A percentile compares a stretch with the other conserved stretches of the same genome.
Conservation (phyloP, 495 filamentous ascomycete genomes). For the Penicillium pancosmium region DNA sequence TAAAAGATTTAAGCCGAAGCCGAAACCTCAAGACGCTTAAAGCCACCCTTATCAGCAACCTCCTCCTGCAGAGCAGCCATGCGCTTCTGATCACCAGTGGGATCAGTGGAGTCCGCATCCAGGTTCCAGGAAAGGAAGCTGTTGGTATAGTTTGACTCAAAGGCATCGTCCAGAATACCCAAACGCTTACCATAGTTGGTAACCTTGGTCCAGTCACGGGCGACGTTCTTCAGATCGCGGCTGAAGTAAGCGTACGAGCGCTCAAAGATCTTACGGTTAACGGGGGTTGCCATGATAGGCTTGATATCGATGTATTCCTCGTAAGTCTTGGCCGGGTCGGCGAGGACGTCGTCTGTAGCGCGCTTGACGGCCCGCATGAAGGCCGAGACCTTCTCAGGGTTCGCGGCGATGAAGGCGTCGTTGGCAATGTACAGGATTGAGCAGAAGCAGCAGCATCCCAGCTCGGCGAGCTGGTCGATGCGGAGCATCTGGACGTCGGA, state of each 20-base stretch:
- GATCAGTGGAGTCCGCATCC: slow-evolving; percentile 61
- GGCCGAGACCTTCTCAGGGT: slow-evolving; percentile 58
- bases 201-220: slow-evolving; percentile 70
- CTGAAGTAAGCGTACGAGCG: slow-evolving; percentile 72
- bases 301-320: slow-evolving; percentile 69
- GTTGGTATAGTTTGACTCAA: slow-evolving; percentile 71
- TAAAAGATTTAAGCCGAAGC: slow-evolving; percentile 29
- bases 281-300: slow-evolving; percentile 63
- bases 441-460: slow-evolving; percentile 78
- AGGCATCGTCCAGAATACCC: slow-evolving; percentile 57
- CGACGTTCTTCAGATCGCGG: slow-evolving; percentile 69
- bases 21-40: slow-evolving; percentile 40
- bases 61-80: slow-evolving; percentile 63
- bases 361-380: slow-evolving; percentile 68
- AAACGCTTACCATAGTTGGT: slow-evolving; percentile 69
- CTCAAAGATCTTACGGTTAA: slow-evolving; percentile 75
- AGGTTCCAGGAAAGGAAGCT: slow-evolving; percentile 62
- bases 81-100: slow-evolving; percentile 66
- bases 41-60: slow-evolving; percentile 54
- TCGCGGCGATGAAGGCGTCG: slow-evolving; percentile 62
- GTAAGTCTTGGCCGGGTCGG: slow-evolving; percentile 58
- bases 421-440: slow-evolving; percentile 73
- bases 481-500: slow-evolving; percentile 71
- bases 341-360: slow-evolving; percentile 66
- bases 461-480: slow-evolving; percentile 71